Base-by-base conservation (phyloP, 176 grass and related monocot species). In the Lolium multiflorum region DNA sequence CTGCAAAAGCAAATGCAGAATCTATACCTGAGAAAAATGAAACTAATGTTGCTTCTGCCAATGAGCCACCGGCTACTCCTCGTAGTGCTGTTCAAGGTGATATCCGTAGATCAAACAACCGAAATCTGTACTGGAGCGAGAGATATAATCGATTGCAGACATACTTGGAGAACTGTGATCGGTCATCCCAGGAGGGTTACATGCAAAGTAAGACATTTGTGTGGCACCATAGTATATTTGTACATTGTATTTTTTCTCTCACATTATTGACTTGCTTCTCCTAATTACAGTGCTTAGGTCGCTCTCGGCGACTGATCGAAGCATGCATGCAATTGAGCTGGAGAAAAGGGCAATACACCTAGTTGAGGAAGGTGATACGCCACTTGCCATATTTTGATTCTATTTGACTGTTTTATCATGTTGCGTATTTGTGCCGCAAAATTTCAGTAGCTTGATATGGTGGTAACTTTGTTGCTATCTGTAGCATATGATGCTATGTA, bases 321-420 rank as follows among this genome's bases (percentile, higher is more conserved):
- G 89, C 78, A 94, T 77, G 91, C 95, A 91, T 89, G 95, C 95
- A 3, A 78, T 89, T 83, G 95, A 91, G 55, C 84, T 97, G 82
- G 95, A 97, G 86, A 94, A 97, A 93, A 93, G 93, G 78, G 93
- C 93, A 59, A 98, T 98, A 88, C 80, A 92, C 47, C 91, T 98
- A 71, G 86, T 95, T 87, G 93, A 98, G 78, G 95, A 98, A 98
- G 95, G 95, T 98, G 76, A 88, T 81, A 68, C 59, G 35, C 77
- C 77, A 66, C 50, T 39, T 83, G 65, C 50, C 22, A 38, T 84
- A 77, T 90, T 11, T 79, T 80, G 25, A 9, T 50, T 86, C 76
- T 14, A 64, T 77, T 77, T 7, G 38, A 80, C 35, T 71, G 18
- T 62, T 10, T 57, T 65, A 18, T 92, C 4, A 10, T 26, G 14